These are phyloP conservation scores for Arthrobotrys sphaeroides DNA, from an alignment of 2,329 filamentous ascomycete genomes.

Conservation along the genomic window DNA sequence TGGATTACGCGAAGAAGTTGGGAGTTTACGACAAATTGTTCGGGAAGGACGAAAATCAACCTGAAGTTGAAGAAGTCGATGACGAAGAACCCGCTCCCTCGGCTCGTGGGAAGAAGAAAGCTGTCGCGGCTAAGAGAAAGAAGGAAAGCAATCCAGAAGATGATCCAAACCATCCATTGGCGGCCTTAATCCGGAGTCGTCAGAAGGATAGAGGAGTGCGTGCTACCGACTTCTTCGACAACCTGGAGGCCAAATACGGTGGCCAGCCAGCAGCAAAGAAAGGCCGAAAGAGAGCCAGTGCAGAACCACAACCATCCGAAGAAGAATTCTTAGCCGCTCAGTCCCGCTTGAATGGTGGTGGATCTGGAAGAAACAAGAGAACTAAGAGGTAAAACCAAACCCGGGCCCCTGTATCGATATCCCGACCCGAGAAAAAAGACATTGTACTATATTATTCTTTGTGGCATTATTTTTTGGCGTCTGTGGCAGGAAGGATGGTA, in stretches of 20 bases:
- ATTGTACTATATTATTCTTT: constrained; percentile 45
- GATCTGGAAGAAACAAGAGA: constrained; percentile 44
- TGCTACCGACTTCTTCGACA: constrained; percentile 72
- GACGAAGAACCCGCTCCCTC: constrained; percentile 43
- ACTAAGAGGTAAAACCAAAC: constrained; percentile 21
- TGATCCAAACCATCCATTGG: constrained; percentile 63
- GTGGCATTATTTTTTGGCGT: constrained; percentile 36
- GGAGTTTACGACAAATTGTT: constrained; percentile 77
- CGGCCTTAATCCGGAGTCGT: constrained; percentile 77
- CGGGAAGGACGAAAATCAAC: constrained; percentile 60
- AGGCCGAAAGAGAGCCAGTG: constrained; percentile 67
- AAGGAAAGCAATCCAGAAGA: constrained; percentile 65
- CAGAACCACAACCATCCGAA: constrained; percentile 65
- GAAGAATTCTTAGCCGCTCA: constrained; percentile 55
- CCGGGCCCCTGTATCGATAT: constrained; percentile 6
- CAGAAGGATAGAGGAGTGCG: constrained; percentile 68
- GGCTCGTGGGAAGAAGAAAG: constrained; percentile 30
- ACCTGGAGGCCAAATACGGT: constrained; percentile 82
- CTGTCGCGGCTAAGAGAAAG: constrained; percentile 56
- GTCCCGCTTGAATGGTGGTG: constrained; percentile 8
- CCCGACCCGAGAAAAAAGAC: neutral
- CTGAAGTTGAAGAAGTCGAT: constrained; percentile 48
- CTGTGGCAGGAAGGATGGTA: constrained; percentile 24
- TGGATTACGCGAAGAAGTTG: constrained; percentile 77
- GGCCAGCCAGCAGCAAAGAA: constrained; percentile 62